Conservation (phyloP, 2,329 filamentous ascomycete species). For the Blumeriella jaapii region DNA sequence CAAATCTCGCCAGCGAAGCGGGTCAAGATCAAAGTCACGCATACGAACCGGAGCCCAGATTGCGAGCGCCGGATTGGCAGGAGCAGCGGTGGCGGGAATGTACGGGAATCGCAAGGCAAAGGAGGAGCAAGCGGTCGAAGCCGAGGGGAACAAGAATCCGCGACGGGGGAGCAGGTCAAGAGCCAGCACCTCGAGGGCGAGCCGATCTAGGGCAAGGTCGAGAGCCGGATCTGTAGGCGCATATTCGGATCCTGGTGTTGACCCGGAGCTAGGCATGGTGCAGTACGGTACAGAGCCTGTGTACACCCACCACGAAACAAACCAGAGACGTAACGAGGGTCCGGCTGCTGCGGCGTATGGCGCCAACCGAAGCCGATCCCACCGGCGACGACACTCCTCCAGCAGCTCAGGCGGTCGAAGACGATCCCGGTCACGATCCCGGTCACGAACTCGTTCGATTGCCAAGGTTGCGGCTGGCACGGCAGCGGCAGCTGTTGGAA, state of each 20-base stretch:
- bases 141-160: slow-evolving; percentile 23
- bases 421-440: not conserved
- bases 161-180: slow-evolving; percentile 29
- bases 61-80: slow-evolving; percentile 46
- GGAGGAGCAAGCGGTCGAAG: slow-evolving; percentile 37
- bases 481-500: slow-evolving; percentile 49
- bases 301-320: slow-evolving; percentile 28
- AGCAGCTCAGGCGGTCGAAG: slow-evolving; percentile 19
- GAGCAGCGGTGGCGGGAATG: slow-evolving; percentile 48
- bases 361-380: slow-evolving; percentile 16
- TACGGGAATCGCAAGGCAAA: slow-evolving; percentile 51
- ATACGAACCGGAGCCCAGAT: slow-evolving; percentile 45
- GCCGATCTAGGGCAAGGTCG: no score
- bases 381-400: slow-evolving; percentile 18
- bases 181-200: no score
- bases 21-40: slow-evolving; percentile 31
- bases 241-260: slow-evolving; percentile 39
- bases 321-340: slow-evolving; percentile 13
- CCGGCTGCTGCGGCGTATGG: slow-evolving; percentile 20
- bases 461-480: slow-evolving; percentile 43
- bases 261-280: slow-evolving; percentile 58
- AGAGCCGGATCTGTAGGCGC: slow-evolving; percentile 39
- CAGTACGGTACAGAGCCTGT: slow-evolving; percentile 52
- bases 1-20: slow-evolving; percentile 37
- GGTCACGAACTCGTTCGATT: slow-evolving; percentile 29